Evolutionary conservation across 2,329 filamentous ascomycete genomes (phyloP).

Genomic region (Arthrobotrys megalospora): DNA sequence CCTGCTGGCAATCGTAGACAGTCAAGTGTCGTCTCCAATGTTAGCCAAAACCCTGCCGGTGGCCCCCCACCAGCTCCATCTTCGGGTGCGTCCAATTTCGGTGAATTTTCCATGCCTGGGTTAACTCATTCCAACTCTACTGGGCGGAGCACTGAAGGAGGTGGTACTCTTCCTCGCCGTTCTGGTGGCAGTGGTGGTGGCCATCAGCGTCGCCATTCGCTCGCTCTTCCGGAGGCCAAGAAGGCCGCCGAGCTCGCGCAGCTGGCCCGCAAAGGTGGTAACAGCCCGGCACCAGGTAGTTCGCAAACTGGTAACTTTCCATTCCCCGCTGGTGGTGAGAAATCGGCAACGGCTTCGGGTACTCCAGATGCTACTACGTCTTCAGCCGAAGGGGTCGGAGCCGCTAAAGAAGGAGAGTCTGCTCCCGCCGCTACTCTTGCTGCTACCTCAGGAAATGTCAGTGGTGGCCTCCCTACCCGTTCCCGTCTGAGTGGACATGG

Average conservation of each 20-base stretch:
- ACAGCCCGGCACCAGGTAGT: slow-evolving; percentile 77
- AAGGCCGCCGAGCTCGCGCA: slow-evolving; percentile 97
- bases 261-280: slow-evolving; percentile 77
- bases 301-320: slow-evolving; percentile 77
- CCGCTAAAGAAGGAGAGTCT: slow-evolving; percentile 53
- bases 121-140: slow-evolving; percentile 63
- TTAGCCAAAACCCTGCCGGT: slow-evolving; percentile 74
- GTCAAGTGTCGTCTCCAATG: slow-evolving; percentile 94
- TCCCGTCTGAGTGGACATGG: slow-evolving; percentile 76
- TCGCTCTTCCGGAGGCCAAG: slow-evolving; percentile 94
- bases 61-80: slow-evolving; percentile 92
- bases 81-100: slow-evolving; percentile 83
- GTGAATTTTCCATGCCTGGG: slow-evolving; percentile 79
- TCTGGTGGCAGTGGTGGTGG: slow-evolving; percentile 79
- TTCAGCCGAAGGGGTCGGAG: slow-evolving; percentile 64
- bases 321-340: slow-evolving; percentile 82
- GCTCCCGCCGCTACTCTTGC: slow-evolving; percentile 45
- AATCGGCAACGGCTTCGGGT: slow-evolving; percentile 71
- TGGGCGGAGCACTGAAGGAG: slow-evolving; percentile 58
- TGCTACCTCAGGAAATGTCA: slow-evolving; percentile 48
- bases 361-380: slow-evolving; percentile 65
- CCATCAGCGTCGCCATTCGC: slow-evolving; percentile 92
- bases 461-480: slow-evolving; percentile 68
- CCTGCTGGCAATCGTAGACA: slow-evolving; percentile 93
- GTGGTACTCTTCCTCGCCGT: slow-evolving; percentile 63